Evolutionary conservation across 2,329 filamentous ascomycete species (phyloP).

Genomic region (Trichoderma sp.): DNA sequence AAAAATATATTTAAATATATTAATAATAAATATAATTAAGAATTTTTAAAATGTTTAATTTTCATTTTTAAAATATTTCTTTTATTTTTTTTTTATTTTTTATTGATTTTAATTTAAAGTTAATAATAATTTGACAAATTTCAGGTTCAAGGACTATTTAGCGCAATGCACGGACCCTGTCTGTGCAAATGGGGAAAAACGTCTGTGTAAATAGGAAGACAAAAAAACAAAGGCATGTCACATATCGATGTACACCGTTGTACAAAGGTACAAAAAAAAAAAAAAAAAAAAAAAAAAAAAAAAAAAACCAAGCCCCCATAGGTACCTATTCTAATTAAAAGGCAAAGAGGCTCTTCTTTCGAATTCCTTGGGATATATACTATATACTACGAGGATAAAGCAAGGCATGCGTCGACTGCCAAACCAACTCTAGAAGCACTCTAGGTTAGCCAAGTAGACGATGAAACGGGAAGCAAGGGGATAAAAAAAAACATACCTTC

Average conservation of each 20-base stretch:
- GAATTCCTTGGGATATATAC: neutral
- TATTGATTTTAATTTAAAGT: no score
- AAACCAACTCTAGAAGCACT: constrained; percentile 62
- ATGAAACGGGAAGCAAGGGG: no score
- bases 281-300: neutral
- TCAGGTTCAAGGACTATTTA: no score
- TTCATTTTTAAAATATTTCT: no score
- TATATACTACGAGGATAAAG: constrained; percentile 51
- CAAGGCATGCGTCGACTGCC: constrained; percentile 82
- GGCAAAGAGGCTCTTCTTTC: neutral
- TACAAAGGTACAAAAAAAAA: neutral
- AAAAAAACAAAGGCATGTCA: neutral
- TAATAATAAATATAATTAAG: no score
- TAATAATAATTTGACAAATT: no score
- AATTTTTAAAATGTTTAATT: no score
- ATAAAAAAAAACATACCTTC: constrained; percentile 63
- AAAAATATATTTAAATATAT: no score
- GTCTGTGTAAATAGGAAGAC: neutral
- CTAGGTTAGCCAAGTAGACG: neutral
- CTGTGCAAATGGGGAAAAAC: no score
- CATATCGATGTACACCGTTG: neutral
- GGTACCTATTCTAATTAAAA: constrained; percentile 3
- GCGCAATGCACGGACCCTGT: no score
- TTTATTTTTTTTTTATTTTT: no score
- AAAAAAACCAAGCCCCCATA: neutral